Evolutionary conservation across 306 rosid genomes (phyloP).

Genomic region (Vachellia collinsii): DNA sequence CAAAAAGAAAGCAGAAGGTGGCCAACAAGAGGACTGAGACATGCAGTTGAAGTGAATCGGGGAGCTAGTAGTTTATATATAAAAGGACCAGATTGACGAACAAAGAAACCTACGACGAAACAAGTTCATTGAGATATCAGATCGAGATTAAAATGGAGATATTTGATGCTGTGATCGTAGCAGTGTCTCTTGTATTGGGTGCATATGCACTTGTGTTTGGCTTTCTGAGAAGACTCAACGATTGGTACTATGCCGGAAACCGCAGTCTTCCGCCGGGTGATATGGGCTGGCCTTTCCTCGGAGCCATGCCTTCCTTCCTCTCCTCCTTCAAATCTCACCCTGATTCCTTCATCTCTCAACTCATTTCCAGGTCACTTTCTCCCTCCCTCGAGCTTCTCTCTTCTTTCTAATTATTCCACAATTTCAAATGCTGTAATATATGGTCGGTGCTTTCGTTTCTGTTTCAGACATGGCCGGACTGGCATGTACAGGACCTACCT

Average conservation of each 20-base stretch:
- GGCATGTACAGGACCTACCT: conserved; percentile 46
- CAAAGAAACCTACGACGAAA: background rate
- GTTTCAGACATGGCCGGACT: conserved; percentile 42
- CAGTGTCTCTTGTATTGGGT: conserved; percentile 32
- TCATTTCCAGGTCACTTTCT: conserved; percentile 40
- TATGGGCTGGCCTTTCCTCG: conserved; percentile 54
- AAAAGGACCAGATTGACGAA: background rate
- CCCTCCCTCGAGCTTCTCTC: background rate
- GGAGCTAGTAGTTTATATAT: no score
- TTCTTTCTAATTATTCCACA: background rate
- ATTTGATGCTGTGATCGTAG: conserved; percentile 29
- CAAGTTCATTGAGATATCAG: background rate
- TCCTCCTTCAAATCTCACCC: conserved; percentile 49
- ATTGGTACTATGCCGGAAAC: conserved; percentile 51
- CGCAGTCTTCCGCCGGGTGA: conserved; percentile 49
- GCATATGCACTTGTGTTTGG: conserved; percentile 49
- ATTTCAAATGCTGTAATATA: no score
- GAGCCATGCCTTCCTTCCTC: conserved; percentile 44
- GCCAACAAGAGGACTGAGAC: no score
- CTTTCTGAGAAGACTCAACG: conserved; percentile 51
- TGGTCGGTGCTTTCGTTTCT: background rate
- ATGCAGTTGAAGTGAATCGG: no score
- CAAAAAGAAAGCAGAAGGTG: no score
- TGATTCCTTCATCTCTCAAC: conserved; percentile 44
- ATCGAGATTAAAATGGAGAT: conserved; percentile 25